Conservation (phyloP, 495 filamentous ascomycete genomes). For the Neurospora sublineolata region DNA sequence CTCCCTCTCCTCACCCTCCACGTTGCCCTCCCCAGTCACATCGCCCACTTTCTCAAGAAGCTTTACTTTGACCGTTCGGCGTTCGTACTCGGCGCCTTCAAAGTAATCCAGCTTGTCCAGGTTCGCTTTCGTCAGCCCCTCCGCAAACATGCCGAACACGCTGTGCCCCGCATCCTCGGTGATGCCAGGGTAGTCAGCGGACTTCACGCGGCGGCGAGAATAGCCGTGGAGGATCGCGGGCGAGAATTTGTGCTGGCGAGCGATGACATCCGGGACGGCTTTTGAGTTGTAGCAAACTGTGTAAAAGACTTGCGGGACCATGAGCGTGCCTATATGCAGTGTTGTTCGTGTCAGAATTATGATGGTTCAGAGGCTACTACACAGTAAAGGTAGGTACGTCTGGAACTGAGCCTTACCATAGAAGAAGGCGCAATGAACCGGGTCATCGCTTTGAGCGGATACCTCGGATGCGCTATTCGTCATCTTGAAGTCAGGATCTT, state of each 20-base stretch:
- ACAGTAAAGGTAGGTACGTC: too few relatives aligned
- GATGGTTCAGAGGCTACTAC: too few relatives aligned
- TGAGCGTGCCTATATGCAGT: slow-evolving; percentile 37
- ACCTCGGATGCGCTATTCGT: too few relatives aligned
- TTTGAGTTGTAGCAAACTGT: slow-evolving; percentile 60
- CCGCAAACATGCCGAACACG: slow-evolving; percentile 74
- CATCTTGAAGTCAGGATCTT: too few relatives aligned
- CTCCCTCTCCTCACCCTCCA: slow-evolving; percentile 44
- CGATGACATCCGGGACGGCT: slow-evolving; percentile 10
- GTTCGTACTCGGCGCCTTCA: slow-evolving; percentile 66
- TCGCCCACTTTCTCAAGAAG: slow-evolving; percentile 36
- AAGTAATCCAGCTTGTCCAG: slow-evolving; percentile 68
- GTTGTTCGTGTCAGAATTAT: too few relatives aligned
- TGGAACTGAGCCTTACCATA: too few relatives aligned
- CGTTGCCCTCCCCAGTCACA: slow-evolving; percentile 27
- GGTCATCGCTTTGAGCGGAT: too few relatives aligned
- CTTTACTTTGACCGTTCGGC: slow-evolving; percentile 47
- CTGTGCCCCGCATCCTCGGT: slow-evolving; percentile 36
- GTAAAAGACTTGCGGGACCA: slow-evolving; percentile 72
- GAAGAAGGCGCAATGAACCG: too few relatives aligned
- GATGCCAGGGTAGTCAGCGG: slow-evolving; percentile 81
- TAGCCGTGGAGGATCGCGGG: slow-evolving; percentile 68
- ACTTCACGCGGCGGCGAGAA: slow-evolving; percentile 45
- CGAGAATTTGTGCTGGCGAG: slow-evolving; percentile 45
- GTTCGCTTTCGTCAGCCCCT: slow-evolving; percentile 67